A percentile compares a stretch with the other conserved stretches of the same genome.
Conservation (phyloP, 2,329 filamentous ascomycete species). For the Microsporum canis region DNA sequence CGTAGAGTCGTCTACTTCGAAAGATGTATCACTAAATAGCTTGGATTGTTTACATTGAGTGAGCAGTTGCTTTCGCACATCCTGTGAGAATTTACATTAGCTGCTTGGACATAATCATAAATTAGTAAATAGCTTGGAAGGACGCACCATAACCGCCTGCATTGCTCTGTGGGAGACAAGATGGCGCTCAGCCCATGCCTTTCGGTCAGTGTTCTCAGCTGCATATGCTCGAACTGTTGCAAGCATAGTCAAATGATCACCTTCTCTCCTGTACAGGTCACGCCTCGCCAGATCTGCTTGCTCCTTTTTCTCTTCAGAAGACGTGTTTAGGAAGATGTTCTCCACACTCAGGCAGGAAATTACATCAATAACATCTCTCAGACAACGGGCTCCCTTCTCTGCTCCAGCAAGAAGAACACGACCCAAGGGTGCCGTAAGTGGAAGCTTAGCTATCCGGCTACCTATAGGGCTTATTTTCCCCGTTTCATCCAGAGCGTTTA, state of each 20-base stretch:
- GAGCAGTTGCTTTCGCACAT: conserved; percentile 51
- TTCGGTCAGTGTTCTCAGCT: conserved; percentile 46
- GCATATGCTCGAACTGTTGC: conserved; percentile 50
- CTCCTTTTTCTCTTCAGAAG: conserved; percentile 50
- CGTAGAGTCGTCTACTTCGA: conserved; percentile 9
- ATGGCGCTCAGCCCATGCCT: conserved; percentile 48
- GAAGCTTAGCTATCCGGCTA: conserved; percentile 66
- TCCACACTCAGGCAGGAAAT: conserved; percentile 56
- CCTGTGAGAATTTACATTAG: conserved; percentile 23
- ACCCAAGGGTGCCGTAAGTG: conserved; percentile 68
- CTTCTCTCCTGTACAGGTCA: conserved; percentile 48
- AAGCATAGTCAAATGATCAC: conserved; percentile 53
- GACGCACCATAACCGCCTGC: conserved; percentile 49
- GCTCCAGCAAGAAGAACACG: conserved; percentile 73
- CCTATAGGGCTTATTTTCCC: conserved; percentile 66
- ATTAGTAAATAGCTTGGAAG: not conserved
- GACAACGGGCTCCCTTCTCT: conserved; percentile 56
- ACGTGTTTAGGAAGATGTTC: conserved; percentile 50
- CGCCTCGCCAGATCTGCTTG: conserved; percentile 45
- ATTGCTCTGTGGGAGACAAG: conserved; percentile 53
- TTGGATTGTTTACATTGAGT: conserved; percentile 43
- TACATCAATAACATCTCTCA: conserved; percentile 77
- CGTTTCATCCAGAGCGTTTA: conserved; percentile 61
- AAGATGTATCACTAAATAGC: conserved; percentile 22
- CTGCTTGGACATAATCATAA: not conserved